Evolutionary conservation across 495 filamentous ascomycete genomes (phyloP).

Genomic region (Amorphotheca resinae): DNA sequence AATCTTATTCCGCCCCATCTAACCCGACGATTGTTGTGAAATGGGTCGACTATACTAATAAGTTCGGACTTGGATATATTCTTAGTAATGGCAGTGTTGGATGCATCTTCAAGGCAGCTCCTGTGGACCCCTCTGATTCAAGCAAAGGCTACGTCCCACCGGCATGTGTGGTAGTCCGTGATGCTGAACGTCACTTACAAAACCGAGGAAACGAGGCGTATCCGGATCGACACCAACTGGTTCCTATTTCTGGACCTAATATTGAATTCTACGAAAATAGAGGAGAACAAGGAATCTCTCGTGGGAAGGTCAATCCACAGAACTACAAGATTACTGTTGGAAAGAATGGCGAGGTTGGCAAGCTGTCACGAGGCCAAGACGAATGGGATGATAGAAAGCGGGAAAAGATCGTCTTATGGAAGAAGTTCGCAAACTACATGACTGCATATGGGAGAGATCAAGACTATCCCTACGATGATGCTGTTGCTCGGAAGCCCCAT

Average conservation of each 20-base stretch:
- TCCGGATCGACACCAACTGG: conserved; percentile 48
- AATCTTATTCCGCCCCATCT: conserved; percentile 26
- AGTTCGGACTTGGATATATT: conserved; percentile 78
- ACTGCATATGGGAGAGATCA: conserved; percentile 44
- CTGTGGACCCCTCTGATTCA: conserved; percentile 33
- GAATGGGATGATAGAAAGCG: conserved; percentile 57
- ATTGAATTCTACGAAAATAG: conserved; percentile 74
- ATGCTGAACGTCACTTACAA: conserved; percentile 45
- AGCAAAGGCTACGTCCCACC: conserved; percentile 38
- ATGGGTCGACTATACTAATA: conserved; percentile 93
- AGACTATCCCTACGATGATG: conserved; percentile 32
- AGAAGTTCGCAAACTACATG: conserved; percentile 95
- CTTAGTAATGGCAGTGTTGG: conserved; percentile 75
- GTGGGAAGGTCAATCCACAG: conserved; percentile 46
- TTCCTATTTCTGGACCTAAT: conserved; percentile 45
- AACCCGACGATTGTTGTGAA: conserved; percentile 57
- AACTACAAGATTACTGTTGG: conserved; percentile 43
- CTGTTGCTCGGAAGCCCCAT: conserved; percentile 32
- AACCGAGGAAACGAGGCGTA: conserved; percentile 42
- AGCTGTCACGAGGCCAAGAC: conserved; percentile 37
- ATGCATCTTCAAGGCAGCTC: conserved; percentile 54
- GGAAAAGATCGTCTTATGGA: conserved; percentile 67
- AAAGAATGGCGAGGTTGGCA: conserved; percentile 39
- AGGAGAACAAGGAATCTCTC: conserved; percentile 49
- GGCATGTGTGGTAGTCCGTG: conserved; percentile 55